A percentile compares a stretch with the other conserved stretches of the same genome.
phyloP scores from a whole-genome alignment of 1,284 basidiomycete genomes.

The Ustilago curta region DNA sequence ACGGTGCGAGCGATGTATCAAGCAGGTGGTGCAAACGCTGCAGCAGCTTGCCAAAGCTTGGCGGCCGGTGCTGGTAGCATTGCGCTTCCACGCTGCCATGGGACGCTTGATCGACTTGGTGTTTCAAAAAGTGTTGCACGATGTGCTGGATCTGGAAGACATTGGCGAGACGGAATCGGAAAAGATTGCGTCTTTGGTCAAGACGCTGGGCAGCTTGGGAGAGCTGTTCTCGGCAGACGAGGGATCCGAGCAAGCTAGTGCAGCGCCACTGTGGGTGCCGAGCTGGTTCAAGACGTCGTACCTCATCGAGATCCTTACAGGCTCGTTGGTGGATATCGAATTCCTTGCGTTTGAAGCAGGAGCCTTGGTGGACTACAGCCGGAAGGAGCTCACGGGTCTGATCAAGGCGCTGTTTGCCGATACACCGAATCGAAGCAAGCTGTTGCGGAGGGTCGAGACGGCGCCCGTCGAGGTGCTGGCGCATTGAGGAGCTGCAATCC shows the following conservation, averaged over 20 bases:
- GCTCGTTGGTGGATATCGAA: slow-evolving; percentile 78
- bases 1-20: slow-evolving; percentile 80
- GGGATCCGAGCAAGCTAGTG: slow-evolving; percentile 62
- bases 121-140: slow-evolving; percentile 78
- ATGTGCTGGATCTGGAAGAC: slow-evolving; percentile 83
- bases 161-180: slow-evolving; percentile 92
- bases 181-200: slow-evolving; percentile 82
- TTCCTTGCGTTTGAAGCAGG: slow-evolving; percentile 89
- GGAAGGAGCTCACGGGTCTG: slow-evolving; percentile 83
- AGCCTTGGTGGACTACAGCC: slow-evolving; percentile 88
- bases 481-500: slow-evolving; percentile 7
- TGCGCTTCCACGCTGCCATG: slow-evolving; percentile 70
- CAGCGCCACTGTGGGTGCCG: slow-evolving; percentile 61
- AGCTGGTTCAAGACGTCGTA: slow-evolving; percentile 68
- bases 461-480: slow-evolving; percentile 38
- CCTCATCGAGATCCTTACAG: slow-evolving; percentile 64
- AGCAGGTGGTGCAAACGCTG: slow-evolving; percentile 77
- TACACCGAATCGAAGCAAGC: slow-evolving; percentile 54
- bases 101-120: slow-evolving; percentile 82
- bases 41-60: slow-evolving; percentile 77
- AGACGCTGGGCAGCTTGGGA: slow-evolving; percentile 80
- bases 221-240: slow-evolving; percentile 78
- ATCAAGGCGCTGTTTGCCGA: slow-evolving; percentile 86
- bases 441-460: slow-evolving; percentile 58
- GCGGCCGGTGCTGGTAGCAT: slow-evolving; percentile 74